phyloP scores from a whole-genome alignment of 2,329 filamentous ascomycete species.

The Colletotrichum sp. region DNA sequence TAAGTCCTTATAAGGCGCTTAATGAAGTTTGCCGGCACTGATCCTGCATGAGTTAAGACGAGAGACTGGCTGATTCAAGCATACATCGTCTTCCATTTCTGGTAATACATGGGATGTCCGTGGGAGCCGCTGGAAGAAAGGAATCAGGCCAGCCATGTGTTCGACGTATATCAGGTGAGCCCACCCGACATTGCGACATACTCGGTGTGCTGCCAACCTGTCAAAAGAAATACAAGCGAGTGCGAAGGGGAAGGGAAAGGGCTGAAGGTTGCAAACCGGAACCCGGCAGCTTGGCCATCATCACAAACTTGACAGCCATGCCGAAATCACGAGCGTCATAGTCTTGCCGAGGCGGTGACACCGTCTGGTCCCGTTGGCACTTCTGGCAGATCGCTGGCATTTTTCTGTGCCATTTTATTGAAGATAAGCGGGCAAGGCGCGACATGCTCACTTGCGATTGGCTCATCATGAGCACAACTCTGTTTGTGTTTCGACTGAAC shows the following conservation, averaged over 20 bases:
- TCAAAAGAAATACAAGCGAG: neutral
- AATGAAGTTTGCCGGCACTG: neutral
- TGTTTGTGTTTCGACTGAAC: conserved; percentile 15
- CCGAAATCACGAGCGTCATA: neutral
- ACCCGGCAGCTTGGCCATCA: neutral
- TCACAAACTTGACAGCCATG: neutral
- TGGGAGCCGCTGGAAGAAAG: neutral
- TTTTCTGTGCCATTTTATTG: neutral
- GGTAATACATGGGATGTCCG: neutral
- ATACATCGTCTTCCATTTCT: neutral
- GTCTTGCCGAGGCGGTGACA: neutral
- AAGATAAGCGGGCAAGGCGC: neutral
- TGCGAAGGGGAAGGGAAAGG: neutral
- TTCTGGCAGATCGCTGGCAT: neutral
- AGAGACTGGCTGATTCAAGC: neutral
- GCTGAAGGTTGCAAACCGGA: neutral
- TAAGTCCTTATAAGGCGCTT: neutral
- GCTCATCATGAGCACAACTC: neutral
- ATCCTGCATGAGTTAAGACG: neutral
- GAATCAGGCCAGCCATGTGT: neutral
- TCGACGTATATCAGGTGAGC: neutral
- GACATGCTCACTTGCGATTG: conserved; percentile 1
- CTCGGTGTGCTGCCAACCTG: neutral
- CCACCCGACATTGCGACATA: neutral
- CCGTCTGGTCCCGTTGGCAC: neutral